These are phyloP conservation scores for Fusarium albosuccineum DNA, from an alignment of 2,329 filamentous ascomycete genomes.

Conservation along the genomic window DNA sequence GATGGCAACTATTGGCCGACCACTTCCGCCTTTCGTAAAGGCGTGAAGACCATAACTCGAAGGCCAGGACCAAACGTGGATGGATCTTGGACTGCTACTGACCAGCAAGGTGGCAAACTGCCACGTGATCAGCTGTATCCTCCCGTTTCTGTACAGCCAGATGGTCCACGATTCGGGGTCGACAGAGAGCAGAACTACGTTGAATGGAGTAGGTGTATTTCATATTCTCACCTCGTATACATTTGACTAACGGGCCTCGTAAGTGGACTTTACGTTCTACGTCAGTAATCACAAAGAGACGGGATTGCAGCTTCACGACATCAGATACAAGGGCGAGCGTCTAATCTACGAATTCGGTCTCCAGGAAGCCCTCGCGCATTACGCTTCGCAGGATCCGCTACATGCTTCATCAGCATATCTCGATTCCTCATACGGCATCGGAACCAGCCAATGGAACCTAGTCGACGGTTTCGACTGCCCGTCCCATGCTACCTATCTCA, in stretches of 20 bases:
- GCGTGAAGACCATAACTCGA: not conserved
- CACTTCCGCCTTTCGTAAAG: conserved; percentile 53
- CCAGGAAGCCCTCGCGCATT: conserved; percentile 68
- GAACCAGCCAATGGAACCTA: conserved; percentile 59
- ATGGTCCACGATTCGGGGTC: conserved; percentile 21
- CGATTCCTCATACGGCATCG: conserved; percentile 63
- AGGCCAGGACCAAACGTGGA: conserved; percentile 22
- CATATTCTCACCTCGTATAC: rapidly evolving
- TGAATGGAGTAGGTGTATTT: conserved; percentile 28
- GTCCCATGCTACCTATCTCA: conserved; percentile 62
- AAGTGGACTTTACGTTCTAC: conserved; percentile 60
- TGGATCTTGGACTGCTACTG: conserved; percentile 25
- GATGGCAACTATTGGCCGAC: conserved; percentile 65
- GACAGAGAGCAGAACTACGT: conserved; percentile 30
- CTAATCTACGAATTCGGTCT: conserved; percentile 68
- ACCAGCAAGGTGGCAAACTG: conserved; percentile 13
- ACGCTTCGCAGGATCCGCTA: conserved; percentile 62
- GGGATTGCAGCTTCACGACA: conserved; percentile 64
- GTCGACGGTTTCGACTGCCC: conserved; percentile 67
- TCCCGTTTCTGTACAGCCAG: conserved; percentile 23
- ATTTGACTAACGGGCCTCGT: conserved; percentile 43
- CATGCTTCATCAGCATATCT: conserved; percentile 61
- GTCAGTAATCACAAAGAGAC: conserved; percentile 62
- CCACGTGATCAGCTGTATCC: conserved; percentile 17
- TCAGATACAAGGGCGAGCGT: conserved; percentile 66